phyloP scores from a whole-genome alignment of 108 stramenopile genomes.

The Cyclotella baltica region DNA sequence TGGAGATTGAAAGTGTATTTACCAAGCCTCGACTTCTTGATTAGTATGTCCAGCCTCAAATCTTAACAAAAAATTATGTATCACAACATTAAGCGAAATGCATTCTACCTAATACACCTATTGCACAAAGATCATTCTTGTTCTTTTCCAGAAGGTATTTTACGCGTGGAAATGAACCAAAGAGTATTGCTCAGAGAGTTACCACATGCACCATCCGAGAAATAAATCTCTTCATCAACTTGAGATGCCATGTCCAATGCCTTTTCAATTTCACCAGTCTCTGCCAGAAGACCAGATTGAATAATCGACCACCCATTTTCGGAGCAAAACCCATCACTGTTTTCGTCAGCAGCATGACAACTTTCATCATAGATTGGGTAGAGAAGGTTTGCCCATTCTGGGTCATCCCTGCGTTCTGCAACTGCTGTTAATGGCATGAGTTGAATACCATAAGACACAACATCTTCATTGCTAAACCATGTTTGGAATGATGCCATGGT shows the following conservation, averaged over 20 bases:
- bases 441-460: conserved; percentile 87
- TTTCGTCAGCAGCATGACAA: conserved; percentile 57
- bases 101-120: too few species aligned
- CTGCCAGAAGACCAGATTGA: conserved; percentile 73
- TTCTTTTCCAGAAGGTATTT: neutral
- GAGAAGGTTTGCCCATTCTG: conserved; percentile 82
- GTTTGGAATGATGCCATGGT: conserved; percentile 81
- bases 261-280: conserved; percentile 71
- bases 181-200: conserved; percentile 18
- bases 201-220: conserved; percentile 72
- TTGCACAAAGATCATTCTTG: neutral
- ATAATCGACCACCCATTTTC: conserved; percentile 78
- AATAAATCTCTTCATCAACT: conserved; percentile 62
- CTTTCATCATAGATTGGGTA: conserved; percentile 80
- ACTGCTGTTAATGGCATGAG: conserved; percentile 90
- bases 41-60: too few species aligned
- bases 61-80: too few species aligned
- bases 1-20: too few species aligned
- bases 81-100: too few species aligned
- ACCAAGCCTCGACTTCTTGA: too few species aligned
- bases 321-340: conserved; percentile 54
- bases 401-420: conserved; percentile 82
- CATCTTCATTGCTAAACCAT: conserved; percentile 75
- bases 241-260: conserved; percentile 61
- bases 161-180: conserved; percentile 29